A percentile compares a stretch with the other conserved stretches of the same genome.
phyloP scores from a whole-genome alignment of 176 grass and related monocot species.

The Leersia perrieri region DNA sequence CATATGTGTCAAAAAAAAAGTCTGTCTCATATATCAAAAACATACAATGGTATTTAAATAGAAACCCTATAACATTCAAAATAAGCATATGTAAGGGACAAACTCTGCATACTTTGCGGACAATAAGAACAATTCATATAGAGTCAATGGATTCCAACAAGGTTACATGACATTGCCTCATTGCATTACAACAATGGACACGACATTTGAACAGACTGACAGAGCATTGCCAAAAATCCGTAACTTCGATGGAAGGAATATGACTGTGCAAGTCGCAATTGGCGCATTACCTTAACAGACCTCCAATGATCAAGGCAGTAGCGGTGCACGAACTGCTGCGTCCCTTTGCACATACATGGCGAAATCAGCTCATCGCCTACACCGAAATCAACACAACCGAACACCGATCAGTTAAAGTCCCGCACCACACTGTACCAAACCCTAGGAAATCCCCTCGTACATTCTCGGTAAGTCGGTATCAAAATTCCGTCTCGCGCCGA shows the following conservation, averaged over 20 bases:
- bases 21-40: neutral
- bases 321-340: slow-evolving; percentile 87
- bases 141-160: neutral
- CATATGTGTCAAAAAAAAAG: too few relatives aligned
- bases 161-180: neutral
- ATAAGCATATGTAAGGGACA: neutral
- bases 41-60: neutral
- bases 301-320: slow-evolving; percentile 93
- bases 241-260: neutral
- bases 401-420: neutral
- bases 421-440: neutral
- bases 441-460: neutral
- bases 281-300: slow-evolving; percentile 64
- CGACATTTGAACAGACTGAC: neutral
- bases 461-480: neutral
- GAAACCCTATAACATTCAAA: neutral
- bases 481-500: neutral
- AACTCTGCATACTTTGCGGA: neutral
- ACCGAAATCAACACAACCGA: slow-evolving; percentile 12
- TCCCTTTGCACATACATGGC: slow-evolving; percentile 89
- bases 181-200: neutral
- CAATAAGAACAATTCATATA: neutral
- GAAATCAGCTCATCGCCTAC: slow-evolving; percentile 85
- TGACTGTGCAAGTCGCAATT: neutral
- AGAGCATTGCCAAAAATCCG: neutral